phyloP scores from a whole-genome alignment of 129 eudicot genomes.

The Chrysanthemum makinoi region DNA sequence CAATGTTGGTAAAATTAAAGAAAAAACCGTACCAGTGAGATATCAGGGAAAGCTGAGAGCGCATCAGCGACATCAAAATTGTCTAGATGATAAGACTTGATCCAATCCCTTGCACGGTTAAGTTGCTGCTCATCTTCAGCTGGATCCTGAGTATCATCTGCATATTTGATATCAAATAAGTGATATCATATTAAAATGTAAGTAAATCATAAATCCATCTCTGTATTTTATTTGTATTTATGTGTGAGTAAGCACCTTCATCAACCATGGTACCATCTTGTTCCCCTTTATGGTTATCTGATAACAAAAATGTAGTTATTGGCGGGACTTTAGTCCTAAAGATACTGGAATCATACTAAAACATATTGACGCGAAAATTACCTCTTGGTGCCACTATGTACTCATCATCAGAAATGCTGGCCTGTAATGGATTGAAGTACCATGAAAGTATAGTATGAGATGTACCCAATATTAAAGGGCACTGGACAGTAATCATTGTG shows the following conservation, averaged over 20 bases:
- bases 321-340: slow-evolving; percentile 13
- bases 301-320: slow-evolving; percentile 9
- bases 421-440: slow-evolving; percentile 40
- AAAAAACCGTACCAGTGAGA: slow-evolving; percentile 60
- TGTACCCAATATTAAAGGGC: not conserved
- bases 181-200: not conserved
- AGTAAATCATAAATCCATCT: not conserved
- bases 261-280: slow-evolving; percentile 50
- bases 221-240: not conserved
- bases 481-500: too few relatives aligned
- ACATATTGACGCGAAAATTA: slow-evolving; percentile 28
- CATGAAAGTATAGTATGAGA: not conserved
- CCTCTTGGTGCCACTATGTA: slow-evolving; percentile 82
- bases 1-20: not conserved
- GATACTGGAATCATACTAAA: not conserved
- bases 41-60: slow-evolving; percentile 85
- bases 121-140: slow-evolving; percentile 85
- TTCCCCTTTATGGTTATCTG: slow-evolving; percentile 54
- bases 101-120: slow-evolving; percentile 82
- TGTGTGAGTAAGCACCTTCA: slow-evolving; percentile 48
- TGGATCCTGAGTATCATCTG: slow-evolving; percentile 94
- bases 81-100: slow-evolving; percentile 60
- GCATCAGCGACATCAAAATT: slow-evolving; percentile 66
- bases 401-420: slow-evolving; percentile 59
- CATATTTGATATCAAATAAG: slow-evolving; percentile 18